Evolutionary conservation across 2,329 filamentous ascomycete species (phyloP), one percentile per base, ranked within the genome.

Genomic region (Monosporascus ibericus): DNA sequence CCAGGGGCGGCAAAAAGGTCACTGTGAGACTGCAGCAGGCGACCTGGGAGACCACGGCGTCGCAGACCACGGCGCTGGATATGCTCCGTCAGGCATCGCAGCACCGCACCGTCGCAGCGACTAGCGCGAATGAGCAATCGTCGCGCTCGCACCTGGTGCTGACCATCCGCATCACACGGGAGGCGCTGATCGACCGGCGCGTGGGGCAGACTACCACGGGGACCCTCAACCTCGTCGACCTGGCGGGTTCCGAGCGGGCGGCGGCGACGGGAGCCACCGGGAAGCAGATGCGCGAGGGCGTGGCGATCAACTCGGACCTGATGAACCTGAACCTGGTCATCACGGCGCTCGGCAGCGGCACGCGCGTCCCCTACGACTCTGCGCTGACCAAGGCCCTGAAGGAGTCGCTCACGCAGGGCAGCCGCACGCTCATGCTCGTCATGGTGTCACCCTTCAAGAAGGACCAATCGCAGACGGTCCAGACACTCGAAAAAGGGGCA

Each of bases 371-470:
- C 0, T 96, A 96, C 72, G 80, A 92, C 52, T 96, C 90, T 58
- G 95, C 95, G 81, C 79, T 97, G 57, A 96, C 92, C 7, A 94
- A 95, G 65, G 81, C 96, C 48, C 79, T 99, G 40, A 91, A 95
- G 80, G 94, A 92, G 66, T 95, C 89, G 5, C 77, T 99, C 14
- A 88, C 90, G 3, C 90, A 91, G 3, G 96, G 95, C 71, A 92
- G 87, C 58, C 96, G 96, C 73, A 96, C 92, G 1, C 84, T 97
- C 61, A 96, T 97, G 92, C 95, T 97, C 69, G 89, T 96, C 66
- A 97, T 96, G 88, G 87, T 96, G 52, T 92, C 87, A 58, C 92
- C 94, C 24, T 76, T 96, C 52, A 87, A 92, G 73, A 85, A 82
- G 2, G 91, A 97, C 74, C 74, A 96, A 55, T 85, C 14, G 3